Evolutionary conservation across 2,329 filamentous ascomycete species (phyloP), one percentile per base, ranked within the genome.

Genomic region (Spiromastix sp.): DNA sequence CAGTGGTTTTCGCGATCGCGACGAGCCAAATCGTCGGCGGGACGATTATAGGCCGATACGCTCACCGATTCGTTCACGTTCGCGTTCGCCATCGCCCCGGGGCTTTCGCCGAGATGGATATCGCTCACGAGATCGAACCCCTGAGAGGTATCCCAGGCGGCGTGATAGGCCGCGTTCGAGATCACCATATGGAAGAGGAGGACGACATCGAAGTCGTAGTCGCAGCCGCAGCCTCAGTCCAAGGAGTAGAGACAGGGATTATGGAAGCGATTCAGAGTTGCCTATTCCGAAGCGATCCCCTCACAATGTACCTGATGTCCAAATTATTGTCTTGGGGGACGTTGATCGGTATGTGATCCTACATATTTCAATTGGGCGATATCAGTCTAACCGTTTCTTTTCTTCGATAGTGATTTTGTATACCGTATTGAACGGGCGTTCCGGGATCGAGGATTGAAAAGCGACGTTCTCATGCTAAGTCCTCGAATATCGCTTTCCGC

Each of bases 291-390:
- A 78, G 37, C 72, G 86, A 38, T 74, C 77, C 39, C 77, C 83
- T 4, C 66, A 72, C 38, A 77, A 91, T 44, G 78, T 95, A 15
- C 87, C 89, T 2, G 86, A 96, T 48, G 81, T 95, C 11, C 86
- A 95, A 55, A 76, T 96, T 19, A 74, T 95, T 18, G 72, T 93
- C 4, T 68, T 89, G 29, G 79, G 89, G 44, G 78, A 86, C 46
- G 71, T 93, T 9, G 76, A 80, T 40, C 70, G 63, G 66, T 68
- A 42, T 43, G 58, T 16, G 31, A 22, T 24, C 26, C 18, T 18
- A 8, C 13, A 10, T 20, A 15, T 39, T 33, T 12, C 29, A 22
- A 10, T 36, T 21, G 8, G 13, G 30, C 16, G 12, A 39, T 29
- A 36, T 40, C 30, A 27, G 22, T 15, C 29, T 34, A 41, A 16